A percentile compares a stretch with the other conserved stretches of the same genome.
phyloP scores from a whole-genome alignment of 2,329 filamentous ascomycete species.

The Fusarium miscanthi region DNA sequence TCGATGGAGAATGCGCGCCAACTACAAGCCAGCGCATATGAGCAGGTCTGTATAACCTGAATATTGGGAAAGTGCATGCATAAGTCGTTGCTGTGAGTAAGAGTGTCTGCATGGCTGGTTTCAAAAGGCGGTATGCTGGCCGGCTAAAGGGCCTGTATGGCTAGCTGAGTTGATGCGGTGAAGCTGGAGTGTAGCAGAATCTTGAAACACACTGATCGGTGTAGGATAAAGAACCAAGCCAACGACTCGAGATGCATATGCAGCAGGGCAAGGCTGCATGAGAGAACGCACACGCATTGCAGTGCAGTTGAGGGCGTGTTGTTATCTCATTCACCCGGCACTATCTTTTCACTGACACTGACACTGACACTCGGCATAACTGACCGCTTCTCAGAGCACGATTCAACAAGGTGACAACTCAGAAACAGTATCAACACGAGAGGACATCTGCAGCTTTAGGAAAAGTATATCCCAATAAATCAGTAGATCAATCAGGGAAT shows the following conservation, averaged over 20 bases:
- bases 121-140: conserved; percentile 40
- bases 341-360: background rate
- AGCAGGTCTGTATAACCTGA: conserved; percentile 9
- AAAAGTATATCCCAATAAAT: background rate
- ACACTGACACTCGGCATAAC: background rate
- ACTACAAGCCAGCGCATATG: conserved; percentile 26
- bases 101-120: conserved; percentile 17
- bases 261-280: conserved; percentile 27
- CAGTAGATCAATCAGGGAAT: background rate
- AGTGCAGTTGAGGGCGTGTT: conserved; percentile 23
- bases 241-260: conserved; percentile 10
- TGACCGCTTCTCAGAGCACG: conserved; percentile 30
- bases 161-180: conserved; percentile 24
- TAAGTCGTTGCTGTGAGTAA: conserved; percentile 17
- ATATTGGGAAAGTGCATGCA: conserved; percentile 17
- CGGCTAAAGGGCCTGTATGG: conserved; percentile 12
- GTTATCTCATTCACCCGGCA: conserved; percentile 22
- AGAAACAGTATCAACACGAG: conserved; percentile 15
- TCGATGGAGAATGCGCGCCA: conserved; percentile 16
- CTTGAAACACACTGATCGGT: conserved; percentile 35
- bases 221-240: conserved; percentile 20
- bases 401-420: conserved; percentile 31
- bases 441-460: background rate
- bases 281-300: conserved; percentile 3
- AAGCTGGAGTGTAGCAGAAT: conserved; percentile 25